Evolutionary conservation across 768 basidiomycete species (phyloP).

Genomic region (Rhodosporidiobolus odoratus): DNA sequence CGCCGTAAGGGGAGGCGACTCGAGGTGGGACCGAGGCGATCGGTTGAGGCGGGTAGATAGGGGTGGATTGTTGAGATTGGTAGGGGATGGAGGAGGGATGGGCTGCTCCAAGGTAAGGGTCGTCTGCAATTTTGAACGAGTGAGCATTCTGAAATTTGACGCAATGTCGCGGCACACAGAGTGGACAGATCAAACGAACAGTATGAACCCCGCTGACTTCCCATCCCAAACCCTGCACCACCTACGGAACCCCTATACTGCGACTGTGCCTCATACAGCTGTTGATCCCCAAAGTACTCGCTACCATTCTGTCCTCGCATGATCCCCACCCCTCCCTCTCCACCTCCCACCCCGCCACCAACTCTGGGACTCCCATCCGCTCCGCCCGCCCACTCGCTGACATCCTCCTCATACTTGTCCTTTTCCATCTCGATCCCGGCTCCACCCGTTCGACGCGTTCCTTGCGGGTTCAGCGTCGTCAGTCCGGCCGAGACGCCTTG

Average conservation of each 20-base stretch:
- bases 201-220: constrained; percentile 7
- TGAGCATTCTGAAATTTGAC: background rate
- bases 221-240: background rate
- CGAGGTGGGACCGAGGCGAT: background rate
- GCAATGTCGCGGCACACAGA: background rate
- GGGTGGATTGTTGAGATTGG: background rate
- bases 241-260: background rate
- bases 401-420: constrained; percentile 13
- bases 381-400: constrained; percentile 11
- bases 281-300: constrained; percentile 1
- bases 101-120: constrained; percentile 10
- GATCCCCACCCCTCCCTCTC: background rate
- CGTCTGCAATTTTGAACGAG: constrained; percentile 4
- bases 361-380: constrained; percentile 13
- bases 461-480: constrained; percentile 21
- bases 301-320: background rate
- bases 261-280: constrained; percentile 1
- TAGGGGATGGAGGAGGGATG: background rate
- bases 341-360: background rate
- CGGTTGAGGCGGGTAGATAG: background rate
- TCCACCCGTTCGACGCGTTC: constrained; percentile 21
- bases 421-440: constrained; percentile 31
- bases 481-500: constrained; percentile 1
- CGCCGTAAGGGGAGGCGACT: background rate
- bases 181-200: constrained; percentile 1